Base-by-base conservation (phyloP, 2,329 filamentous ascomycete genomes). In the Alternaria brassicicola region DNA sequence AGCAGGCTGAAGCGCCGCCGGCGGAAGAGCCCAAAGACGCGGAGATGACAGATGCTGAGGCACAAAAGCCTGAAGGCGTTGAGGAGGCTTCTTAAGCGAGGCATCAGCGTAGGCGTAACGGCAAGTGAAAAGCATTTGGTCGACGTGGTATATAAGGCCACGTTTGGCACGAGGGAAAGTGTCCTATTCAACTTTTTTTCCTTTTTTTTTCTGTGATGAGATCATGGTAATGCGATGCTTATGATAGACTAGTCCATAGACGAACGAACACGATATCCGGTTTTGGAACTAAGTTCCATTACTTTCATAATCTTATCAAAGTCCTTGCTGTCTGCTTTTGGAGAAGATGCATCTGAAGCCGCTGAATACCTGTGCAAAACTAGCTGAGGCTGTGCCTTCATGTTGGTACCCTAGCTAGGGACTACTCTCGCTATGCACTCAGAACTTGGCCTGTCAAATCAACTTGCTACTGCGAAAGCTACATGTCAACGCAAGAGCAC, bases 41-140 rank as follows among this genome's bases (percentile, higher is more conserved):
- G 51, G 86, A 88, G 76, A 88, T 88, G 86, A 84, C 85, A 69
- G 86, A 88, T 69, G 85, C 84, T 42, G 81, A 82, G 54, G 67
- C 70, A 9, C 62, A 65, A 53, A 76, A 78, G 69, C 76, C 78
- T 8, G 74, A 79, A 42, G 72, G 76, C 54, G 67, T 76, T 19
- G 78, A 79, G 63, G 76, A 78, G 65, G 66, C 68, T 42, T 71
- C 71, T 53, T 68, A 64, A 56, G 47, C 23, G 57, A 52, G 43
- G 42, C 41, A 35, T 50, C 15, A 39, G 38, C 17, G 49, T 33
- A 58, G 45, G 39, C 48, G 55, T 57, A 58, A 43, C 41, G 52
- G 47, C 55, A 58, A 49, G 55, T 43, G 48, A 68, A 68, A 67
- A 67, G 62, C 63, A 66, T 64, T 64, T 67, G 61, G 58, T 52